Conservation (phyloP, 2,329 filamentous ascomycete genomes). For the Fusarium nodosum region DNA sequence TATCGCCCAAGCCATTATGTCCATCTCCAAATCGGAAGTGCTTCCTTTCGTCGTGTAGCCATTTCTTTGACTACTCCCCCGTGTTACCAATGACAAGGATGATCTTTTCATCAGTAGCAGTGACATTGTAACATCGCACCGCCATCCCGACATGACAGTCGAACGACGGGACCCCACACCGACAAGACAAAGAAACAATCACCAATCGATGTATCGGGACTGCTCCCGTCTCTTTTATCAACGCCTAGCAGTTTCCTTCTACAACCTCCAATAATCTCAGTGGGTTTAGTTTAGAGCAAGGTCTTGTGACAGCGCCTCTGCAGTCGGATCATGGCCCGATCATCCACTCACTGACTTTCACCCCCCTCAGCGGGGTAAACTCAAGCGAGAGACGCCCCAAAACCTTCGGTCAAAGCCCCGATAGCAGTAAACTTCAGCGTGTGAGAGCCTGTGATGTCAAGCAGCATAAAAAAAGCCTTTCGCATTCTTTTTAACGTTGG, state of each 20-base stretch:
- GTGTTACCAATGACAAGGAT: neutral
- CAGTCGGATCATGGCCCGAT: constrained; percentile 29
- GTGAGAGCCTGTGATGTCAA: constrained; percentile 6
- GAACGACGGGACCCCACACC: constrained; percentile 16
- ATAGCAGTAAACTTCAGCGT: constrained; percentile 13
- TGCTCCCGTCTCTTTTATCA: constrained; percentile 26
- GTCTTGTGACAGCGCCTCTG: constrained; percentile 26
- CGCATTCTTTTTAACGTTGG: constrained; percentile 15
- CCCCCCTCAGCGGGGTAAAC: constrained; percentile 20
- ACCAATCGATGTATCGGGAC: constrained; percentile 26
- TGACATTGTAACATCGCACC: constrained; percentile 5
- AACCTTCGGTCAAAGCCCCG: constrained; percentile 28
- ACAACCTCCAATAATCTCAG: neutral
- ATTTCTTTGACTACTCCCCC: neutral
- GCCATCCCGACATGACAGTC: constrained; percentile 8
- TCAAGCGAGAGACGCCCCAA: constrained; percentile 8
- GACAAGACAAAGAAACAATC: neutral
- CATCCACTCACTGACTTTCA: neutral
- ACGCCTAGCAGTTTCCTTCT: constrained; percentile 1
- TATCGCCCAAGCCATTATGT: neutral
- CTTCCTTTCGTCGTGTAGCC: constrained; percentile 5
- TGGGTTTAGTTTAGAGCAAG: neutral
- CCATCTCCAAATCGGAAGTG: neutral
- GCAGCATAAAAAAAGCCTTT: constrained; percentile 41
- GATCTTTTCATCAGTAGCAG: neutral